phyloP scores from a whole-genome alignment of 2,329 filamentous ascomycete species.

The Falciphora oryzae region DNA sequence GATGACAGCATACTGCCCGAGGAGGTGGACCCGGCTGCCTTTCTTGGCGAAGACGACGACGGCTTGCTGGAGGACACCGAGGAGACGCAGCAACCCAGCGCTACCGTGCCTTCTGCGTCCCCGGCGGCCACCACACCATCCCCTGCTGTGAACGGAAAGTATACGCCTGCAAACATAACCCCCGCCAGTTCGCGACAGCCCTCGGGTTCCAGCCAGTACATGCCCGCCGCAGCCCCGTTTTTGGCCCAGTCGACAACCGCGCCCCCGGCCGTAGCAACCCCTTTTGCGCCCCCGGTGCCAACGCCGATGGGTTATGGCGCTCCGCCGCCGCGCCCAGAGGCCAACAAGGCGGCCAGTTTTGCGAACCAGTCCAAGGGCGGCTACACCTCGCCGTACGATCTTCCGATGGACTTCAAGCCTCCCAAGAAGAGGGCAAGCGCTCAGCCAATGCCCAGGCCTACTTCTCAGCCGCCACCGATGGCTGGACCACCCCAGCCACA shows the following conservation, averaged over 20 bases:
- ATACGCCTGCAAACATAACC: conserved; percentile 2
- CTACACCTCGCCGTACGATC: conserved; percentile 90
- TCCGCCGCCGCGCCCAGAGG: conserved; percentile 32
- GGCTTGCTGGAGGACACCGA: conserved; percentile 73
- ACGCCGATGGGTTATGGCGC: conserved; percentile 13
- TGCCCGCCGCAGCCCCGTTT: neutral
- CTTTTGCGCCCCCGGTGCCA: conserved; percentile 11
- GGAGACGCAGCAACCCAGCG: conserved; percentile 18
- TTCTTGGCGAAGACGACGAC: conserved; percentile 79
- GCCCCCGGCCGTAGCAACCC: neutral
- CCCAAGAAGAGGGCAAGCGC: conserved; percentile 60
- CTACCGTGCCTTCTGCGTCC: conserved; percentile 5
- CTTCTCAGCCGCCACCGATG: conserved; percentile 32
- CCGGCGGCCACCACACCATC: conserved; percentile 17
- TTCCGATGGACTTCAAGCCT: conserved; percentile 82
- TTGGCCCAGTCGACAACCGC: neutral
- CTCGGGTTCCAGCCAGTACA: conserved; percentile 7
- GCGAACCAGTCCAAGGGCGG: conserved; percentile 85
- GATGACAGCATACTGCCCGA: conserved; percentile 45
- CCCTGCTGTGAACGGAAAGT: conserved; percentile 5
- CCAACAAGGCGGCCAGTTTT: conserved; percentile 71
- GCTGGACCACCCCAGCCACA: conserved; percentile 2
- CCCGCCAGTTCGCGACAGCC: conserved; percentile 4
- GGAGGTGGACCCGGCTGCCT: conserved; percentile 54
- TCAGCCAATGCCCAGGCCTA: conserved; percentile 44